Evolutionary conservation across 352 stramenopile species (phyloP).

Genomic region (Phytopythium cucurbitacearum): DNA sequence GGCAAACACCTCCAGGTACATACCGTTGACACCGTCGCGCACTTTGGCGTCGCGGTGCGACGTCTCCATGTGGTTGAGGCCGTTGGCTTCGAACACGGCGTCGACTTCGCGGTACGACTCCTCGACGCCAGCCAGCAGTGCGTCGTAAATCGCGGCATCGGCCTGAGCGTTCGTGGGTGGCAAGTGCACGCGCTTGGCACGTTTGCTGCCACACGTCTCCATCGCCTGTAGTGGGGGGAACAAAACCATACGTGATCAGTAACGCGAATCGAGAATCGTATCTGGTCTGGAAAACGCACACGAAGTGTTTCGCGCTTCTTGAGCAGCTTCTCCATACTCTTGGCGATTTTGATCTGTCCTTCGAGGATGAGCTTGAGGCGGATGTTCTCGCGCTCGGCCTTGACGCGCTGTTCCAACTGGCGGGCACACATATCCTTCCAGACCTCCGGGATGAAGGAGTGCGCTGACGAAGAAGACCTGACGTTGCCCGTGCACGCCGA

Average conservation of each 20-base stretch:
- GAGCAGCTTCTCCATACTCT: conserved; percentile 23
- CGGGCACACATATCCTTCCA: conserved; percentile 18
- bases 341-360: conserved; percentile 22
- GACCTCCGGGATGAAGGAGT: conserved; percentile 3
- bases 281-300: neutral
- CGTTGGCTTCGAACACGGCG: conserved; percentile 21
- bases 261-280: neutral
- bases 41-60: conserved; percentile 17
- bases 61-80: conserved; percentile 13
- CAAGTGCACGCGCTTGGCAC: conserved; percentile 5
- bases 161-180: conserved; percentile 16
- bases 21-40: conserved; percentile 19
- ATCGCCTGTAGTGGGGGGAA: conserved; percentile 10
- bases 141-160: conserved; percentile 28
- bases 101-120: conserved; percentile 26
- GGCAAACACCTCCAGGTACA: conserved; percentile 37
- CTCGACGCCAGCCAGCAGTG: conserved; percentile 28
- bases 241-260: neutral
- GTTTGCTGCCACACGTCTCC: conserved; percentile 14
- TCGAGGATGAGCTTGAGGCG: conserved; percentile 23
- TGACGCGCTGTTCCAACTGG: conserved; percentile 18
- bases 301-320: conserved; percentile 15
- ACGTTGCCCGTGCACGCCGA: conserved; percentile 8
- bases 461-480: conserved; percentile 8
- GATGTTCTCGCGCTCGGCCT: conserved; percentile 20